Conservation (phyloP, 1,139 yeast species). For the Zygoascus meyerae region DNA sequence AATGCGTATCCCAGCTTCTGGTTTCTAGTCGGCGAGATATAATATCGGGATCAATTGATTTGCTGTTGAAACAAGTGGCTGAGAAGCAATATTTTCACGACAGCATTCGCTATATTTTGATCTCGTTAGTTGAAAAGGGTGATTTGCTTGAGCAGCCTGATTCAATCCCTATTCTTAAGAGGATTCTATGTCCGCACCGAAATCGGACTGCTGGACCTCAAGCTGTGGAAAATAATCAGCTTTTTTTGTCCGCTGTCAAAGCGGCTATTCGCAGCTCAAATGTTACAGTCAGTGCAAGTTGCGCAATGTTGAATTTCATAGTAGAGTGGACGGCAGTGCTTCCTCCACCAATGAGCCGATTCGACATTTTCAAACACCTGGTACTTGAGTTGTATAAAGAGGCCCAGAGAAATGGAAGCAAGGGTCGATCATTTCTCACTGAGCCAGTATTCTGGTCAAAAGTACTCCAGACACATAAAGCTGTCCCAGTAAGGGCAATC, state of each 20-base stretch:
- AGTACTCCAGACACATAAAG: slow-evolving; percentile 3
- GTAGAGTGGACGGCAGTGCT: slow-evolving; percentile 10
- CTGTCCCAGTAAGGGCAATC: background rate
- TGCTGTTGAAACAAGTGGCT: too few species aligned
- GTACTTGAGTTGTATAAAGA: background rate
- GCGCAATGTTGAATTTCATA: slow-evolving; percentile 1
- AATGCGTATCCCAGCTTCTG: background rate
- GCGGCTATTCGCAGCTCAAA: background rate
- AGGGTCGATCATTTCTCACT: background rate
- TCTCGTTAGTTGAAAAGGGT: background rate
- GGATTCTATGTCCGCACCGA: background rate
- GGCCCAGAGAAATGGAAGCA: background rate
- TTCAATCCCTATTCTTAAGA: background rate
- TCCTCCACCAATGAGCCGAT: slow-evolving; percentile 6
- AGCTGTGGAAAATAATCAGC: slow-evolving; percentile 1
- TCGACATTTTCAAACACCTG: slow-evolving; percentile 1
- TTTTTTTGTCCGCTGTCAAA: background rate
- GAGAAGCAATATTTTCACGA: too few species aligned
- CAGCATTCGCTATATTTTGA: background rate
- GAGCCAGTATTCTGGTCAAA: slow-evolving; percentile 1
- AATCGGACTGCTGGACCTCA: background rate
- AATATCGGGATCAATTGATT: background rate
- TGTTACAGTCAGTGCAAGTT: too few species aligned
- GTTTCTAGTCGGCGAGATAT: background rate
- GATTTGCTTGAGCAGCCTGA: background rate